phyloP scores from a whole-genome alignment of 768 basidiomycete genomes.

The Kwoniella sp. region DNA sequence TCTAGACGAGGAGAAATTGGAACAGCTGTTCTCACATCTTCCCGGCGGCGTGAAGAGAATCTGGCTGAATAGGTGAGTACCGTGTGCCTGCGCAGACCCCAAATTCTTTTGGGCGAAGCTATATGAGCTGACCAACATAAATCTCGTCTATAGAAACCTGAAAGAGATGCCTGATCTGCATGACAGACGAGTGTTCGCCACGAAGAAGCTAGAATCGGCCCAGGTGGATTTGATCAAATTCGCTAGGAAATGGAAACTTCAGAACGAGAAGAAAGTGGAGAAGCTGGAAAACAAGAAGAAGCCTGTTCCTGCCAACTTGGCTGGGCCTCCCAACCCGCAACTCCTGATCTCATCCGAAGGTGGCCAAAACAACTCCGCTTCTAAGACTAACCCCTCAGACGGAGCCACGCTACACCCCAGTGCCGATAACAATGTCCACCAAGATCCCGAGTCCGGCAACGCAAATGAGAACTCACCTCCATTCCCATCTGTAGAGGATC shows the following conservation, averaged over 20 bases:
- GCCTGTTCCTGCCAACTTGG: conserved; percentile 33
- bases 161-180: conserved; percentile 83
- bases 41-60: conserved; percentile 89
- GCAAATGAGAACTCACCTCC: conserved; percentile 17
- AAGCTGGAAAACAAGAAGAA: conserved; percentile 56
- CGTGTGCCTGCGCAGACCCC: not conserved
- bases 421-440: not conserved
- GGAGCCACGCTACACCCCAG: not conserved
- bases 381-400: not conserved
- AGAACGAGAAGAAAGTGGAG: conserved; percentile 61
- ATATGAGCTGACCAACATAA: too few relatives aligned
- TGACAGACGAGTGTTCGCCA: conserved; percentile 72
- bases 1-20: conserved; percentile 70
- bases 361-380: not conserved
- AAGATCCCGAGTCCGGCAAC: conserved; percentile 4
- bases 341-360: conserved; percentile 27
- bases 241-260: conserved; percentile 70
- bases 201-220: conserved; percentile 79
- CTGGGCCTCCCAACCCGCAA: conserved; percentile 44
- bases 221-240: conserved; percentile 76
- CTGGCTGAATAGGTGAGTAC: conserved; percentile 79
- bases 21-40: conserved; percentile 72
- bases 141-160: conserved; percentile 63
- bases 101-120: conserved; percentile 20
- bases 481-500: conserved; percentile 15